Base-by-base conservation (phyloP, 83 land plant genomes). In the Picea engelmannii region DNA sequence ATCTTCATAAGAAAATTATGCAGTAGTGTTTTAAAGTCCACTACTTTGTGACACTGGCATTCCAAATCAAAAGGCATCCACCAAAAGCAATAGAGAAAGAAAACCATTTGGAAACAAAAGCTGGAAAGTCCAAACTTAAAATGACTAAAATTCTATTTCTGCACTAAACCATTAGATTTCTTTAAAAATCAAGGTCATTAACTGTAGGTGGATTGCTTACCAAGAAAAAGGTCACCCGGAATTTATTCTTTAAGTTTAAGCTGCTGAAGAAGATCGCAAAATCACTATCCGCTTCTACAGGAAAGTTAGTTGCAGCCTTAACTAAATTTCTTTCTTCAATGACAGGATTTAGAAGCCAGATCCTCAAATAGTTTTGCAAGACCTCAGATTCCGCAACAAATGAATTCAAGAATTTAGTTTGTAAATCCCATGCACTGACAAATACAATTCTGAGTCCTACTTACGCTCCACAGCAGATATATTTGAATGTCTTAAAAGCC, bases 401-500 rank as follows among this genome's bases (percentile, higher is more conserved):
- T 73, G 21, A 44, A 42, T 73, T 44, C 55, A 73, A 73, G 11
- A 18, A 9, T 73, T 17, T 23, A 73, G 40, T 67, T 47, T 47
- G 76, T 11, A 73, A 73, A 44, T 73, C 25, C 76, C 58, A 73
- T 73, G 21, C 76, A 73, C 55, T 23, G 47, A 47, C 58, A 73
- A 21, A 73, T 73, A 38, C 55, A 73, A 73, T 18, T 73, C 47
- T 21, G 47, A 24, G 76, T 73, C 42, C 76, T 44, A 73, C 76
- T 70, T 70, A 70, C 38, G 74, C 40, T 73, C 76, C 76, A 44
- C 58, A 10, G 76, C 27, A 73, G 58, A 47, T 44, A 73, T 44
- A 21, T 73, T n/a, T 73, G 76, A 3, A 73, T 73, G 76, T 73
- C 76, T 73, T 44, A 73, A 69, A 73, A 44, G 76, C 55, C 76